Evolutionary conservation across 2,329 filamentous ascomycete species (phyloP).

Genomic region (Fusarium brachygibbosum): DNA sequence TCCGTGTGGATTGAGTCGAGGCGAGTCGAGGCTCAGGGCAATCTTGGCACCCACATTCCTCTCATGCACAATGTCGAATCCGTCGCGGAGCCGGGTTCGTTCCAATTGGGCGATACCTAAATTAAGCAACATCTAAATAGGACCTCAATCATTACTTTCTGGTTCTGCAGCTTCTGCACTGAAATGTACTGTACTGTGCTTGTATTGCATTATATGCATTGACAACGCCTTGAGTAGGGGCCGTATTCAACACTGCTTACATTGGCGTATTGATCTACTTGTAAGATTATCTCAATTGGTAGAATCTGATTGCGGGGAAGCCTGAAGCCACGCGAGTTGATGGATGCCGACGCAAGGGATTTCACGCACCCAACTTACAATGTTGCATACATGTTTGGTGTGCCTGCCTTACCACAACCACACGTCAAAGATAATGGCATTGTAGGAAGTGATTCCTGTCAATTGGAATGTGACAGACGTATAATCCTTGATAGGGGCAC

Average conservation of each 20-base stretch:
- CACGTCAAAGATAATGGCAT: neutral
- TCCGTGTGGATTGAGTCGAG: slow-evolving; percentile 8
- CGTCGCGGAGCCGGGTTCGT: slow-evolving; percentile 30
- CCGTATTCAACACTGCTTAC: neutral
- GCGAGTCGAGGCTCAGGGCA: slow-evolving; percentile 25
- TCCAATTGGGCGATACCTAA: slow-evolving; percentile 42
- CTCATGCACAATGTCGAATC: slow-evolving; percentile 41
- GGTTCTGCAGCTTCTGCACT: neutral
- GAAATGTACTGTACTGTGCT: slow-evolving; percentile 4
- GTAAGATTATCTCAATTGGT: neutral
- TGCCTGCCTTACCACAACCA: neutral
- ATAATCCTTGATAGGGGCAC: neutral
- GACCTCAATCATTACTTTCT: slow-evolving; percentile 12
- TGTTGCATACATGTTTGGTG: slow-evolving; percentile 12
- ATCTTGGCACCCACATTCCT: slow-evolving; percentile 31
- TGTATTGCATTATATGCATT: slow-evolving; percentile 9
- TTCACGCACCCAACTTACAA: slow-evolving; percentile 12
- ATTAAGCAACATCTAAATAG: slow-evolving; percentile 29
- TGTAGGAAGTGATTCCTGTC: slow-evolving; percentile 6
- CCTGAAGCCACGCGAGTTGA: slow-evolving; percentile 32
- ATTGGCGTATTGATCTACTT: neutral
- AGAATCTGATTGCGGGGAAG: slow-evolving; percentile 31
- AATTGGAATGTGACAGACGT: slow-evolving; percentile 23
- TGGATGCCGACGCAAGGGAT: slow-evolving; percentile 17
- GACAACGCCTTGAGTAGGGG: slow-evolving; percentile 11